These are phyloP conservation scores for Corchorus olitorius DNA, from an alignment of 345 rosid species.

Conservation along the genomic window DNA sequence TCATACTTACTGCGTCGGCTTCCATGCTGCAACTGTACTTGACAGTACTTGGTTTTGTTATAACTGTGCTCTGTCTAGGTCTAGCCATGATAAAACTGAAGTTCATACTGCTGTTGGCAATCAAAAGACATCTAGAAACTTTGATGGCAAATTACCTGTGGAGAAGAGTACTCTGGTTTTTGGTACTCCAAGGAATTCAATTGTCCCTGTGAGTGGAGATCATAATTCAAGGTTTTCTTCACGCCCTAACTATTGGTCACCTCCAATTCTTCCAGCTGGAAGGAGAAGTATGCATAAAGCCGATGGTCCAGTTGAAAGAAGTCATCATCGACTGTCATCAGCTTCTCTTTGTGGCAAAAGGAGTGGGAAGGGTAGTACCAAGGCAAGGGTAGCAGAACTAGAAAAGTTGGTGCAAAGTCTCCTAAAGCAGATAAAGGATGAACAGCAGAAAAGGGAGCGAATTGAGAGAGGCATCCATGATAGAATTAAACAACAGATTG, in stretches of 20 bases:
- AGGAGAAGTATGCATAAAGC: constrained; percentile 18
- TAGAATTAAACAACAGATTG: too few relatives aligned
- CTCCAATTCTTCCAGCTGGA: constrained; percentile 5
- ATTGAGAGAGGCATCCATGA: too few relatives aligned
- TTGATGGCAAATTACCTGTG: neutral
- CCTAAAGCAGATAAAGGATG: too few relatives aligned
- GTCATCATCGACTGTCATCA: too few relatives aligned
- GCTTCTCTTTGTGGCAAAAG: too few relatives aligned
- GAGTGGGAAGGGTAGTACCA: too few relatives aligned
- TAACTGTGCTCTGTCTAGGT: constrained; percentile 51
- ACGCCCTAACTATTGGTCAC: neutral
- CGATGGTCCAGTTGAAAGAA: constrained; percentile 9
- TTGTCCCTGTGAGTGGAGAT: constrained; percentile 16
- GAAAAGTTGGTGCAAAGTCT: too few relatives aligned
- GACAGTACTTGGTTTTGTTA: constrained; percentile 67
- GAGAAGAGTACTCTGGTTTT: too few relatives aligned
- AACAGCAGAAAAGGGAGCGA: too few relatives aligned
- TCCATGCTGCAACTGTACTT: constrained; percentile 47
- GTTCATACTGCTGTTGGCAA: constrained; percentile 20
- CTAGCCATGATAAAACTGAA: constrained; percentile 38
- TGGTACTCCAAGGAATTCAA: too few relatives aligned
- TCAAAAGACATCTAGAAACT: constrained; percentile 16
- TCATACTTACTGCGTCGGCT: constrained; percentile 56
- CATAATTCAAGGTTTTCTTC: neutral
- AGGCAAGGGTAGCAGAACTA: too few relatives aligned